Evolutionary conservation across 2,329 filamentous ascomycete species (phyloP), one percentile per base, ranked within the genome.

Genomic region (Aspergillus sp.): DNA sequence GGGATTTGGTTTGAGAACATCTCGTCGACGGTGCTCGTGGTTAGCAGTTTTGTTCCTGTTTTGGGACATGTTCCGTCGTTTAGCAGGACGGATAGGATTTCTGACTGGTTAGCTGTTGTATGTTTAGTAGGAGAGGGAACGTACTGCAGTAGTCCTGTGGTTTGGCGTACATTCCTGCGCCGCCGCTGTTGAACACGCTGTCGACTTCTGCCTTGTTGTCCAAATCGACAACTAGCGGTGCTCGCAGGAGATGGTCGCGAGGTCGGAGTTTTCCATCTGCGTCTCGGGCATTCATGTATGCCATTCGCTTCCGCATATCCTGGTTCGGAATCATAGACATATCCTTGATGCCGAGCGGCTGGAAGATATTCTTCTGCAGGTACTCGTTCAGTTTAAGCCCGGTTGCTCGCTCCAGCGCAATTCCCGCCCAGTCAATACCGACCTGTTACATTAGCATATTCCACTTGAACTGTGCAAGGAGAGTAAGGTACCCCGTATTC

Each of bases 1-100:
- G 82, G 79, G 55, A 88, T 81, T 63, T 86, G 84, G 67, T 88
- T 87, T 56, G 73, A 76, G 68, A 83, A 87, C 81, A 88, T 85
- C 58, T 60, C 58, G 33, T 84, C 76, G 0, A 89, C 80, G 0
- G 84, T 87, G 27, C 77, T 72, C 4, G 78, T 73, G 15, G 76
- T 73, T 3, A 90, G 75, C 43, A 0, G 70, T 66, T 2, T 25
- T 0, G 7, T 12, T 2, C 80, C 79, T 0, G 84, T 88, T 1
- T 64, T 76, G 0, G 86, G 83, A 33, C 80, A 83, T 0, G 76
- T 82, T 45, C 87, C 87, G 57, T 85, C 73, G 67, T 89, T 89
- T 19, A 89, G 73, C 0, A 90, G 74, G 0, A 80, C 77, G 0
- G 53, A 12, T 1, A 55, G 23, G 15, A 50, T n/a, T 12, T 45